These are phyloP conservation scores for Tillandsia fasciculata DNA, from an alignment of 176 grass and related monocot species.

Conservation along the genomic window DNA sequence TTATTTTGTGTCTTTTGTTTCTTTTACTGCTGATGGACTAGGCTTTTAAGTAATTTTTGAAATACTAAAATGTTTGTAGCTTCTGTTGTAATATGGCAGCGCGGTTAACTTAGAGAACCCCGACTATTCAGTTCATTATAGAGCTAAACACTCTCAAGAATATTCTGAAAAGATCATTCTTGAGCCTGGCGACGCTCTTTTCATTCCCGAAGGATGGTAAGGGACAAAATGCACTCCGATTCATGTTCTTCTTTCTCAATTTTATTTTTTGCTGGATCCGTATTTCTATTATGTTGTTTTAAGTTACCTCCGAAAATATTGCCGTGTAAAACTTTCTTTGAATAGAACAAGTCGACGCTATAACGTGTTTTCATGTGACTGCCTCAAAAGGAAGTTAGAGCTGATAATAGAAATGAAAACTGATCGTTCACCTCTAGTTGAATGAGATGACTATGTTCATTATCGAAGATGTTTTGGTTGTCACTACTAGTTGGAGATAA, in stretches of 20 bases:
- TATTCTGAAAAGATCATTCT: constrained; percentile 70
- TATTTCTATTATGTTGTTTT: too few relatives aligned
- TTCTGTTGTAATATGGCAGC: constrained; percentile 33
- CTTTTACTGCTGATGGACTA: neutral
- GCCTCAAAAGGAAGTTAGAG: neutral
- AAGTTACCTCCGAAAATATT: too few relatives aligned
- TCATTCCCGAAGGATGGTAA: constrained; percentile 99
- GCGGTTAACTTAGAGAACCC: constrained; percentile 61
- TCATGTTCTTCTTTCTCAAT: neutral
- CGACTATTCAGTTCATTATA: constrained; percentile 52
- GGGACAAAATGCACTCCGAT: neutral
- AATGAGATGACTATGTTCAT: neutral
- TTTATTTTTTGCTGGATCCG: too few relatives aligned
- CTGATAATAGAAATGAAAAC: neutral
- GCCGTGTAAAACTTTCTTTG: too few relatives aligned
- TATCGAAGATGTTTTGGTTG: neutral
- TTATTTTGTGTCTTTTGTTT: neutral
- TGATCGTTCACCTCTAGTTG: neutral
- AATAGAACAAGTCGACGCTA: neutral
- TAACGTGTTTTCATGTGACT: neutral
- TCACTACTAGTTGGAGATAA: neutral
- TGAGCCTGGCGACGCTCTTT: constrained; percentile 62
- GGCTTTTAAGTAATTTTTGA: neutral
- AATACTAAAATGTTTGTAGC: constrained; percentile 5
- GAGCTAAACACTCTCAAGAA: constrained; percentile 56